A percentile compares a stretch with the other conserved stretches of the same genome.
phyloP scores from a whole-genome alignment of 805 yeast species.

The Myxozyma nipponensis region DNA sequence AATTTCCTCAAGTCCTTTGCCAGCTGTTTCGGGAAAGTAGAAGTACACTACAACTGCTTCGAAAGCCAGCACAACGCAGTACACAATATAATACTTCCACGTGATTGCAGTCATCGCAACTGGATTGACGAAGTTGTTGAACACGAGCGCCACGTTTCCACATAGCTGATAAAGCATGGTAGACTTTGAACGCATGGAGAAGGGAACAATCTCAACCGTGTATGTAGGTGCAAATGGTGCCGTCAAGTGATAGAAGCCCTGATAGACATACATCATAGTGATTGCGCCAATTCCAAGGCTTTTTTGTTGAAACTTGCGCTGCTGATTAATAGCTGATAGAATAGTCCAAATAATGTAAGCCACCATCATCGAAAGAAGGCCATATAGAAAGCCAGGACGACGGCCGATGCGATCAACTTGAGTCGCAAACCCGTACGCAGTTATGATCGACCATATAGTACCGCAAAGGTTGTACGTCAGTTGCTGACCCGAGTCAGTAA shows the following conservation, averaged over 20 bases:
- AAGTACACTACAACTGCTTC: constrained; percentile 37
- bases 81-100: constrained; percentile 46
- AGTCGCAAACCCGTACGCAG: not conserved
- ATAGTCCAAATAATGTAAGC: constrained; percentile 45
- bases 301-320: constrained; percentile 43
- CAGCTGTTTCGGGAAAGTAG: constrained; percentile 45
- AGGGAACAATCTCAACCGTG: constrained; percentile 36
- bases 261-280: constrained; percentile 45
- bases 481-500: constrained; percentile 39
- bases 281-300: constrained; percentile 46
- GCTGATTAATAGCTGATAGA: constrained; percentile 47
- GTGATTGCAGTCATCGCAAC: constrained; percentile 43
- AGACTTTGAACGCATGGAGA: constrained; percentile 41
- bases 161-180: constrained; percentile 29
- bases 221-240: constrained; percentile 45
- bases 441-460: not conserved
- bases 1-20: constrained; percentile 43
- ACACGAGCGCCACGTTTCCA: constrained; percentile 26
- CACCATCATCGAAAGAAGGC: constrained; percentile 35
- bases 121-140: constrained; percentile 38
- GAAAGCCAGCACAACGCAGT: constrained; percentile 40
- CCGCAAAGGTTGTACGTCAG: not conserved
- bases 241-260: constrained; percentile 44
- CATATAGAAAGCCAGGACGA: not conserved
- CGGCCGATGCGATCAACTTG: not conserved